Evolutionary conservation across 306 rosid genomes (phyloP).

Genomic region (Notholithocarpus densiflorus): DNA sequence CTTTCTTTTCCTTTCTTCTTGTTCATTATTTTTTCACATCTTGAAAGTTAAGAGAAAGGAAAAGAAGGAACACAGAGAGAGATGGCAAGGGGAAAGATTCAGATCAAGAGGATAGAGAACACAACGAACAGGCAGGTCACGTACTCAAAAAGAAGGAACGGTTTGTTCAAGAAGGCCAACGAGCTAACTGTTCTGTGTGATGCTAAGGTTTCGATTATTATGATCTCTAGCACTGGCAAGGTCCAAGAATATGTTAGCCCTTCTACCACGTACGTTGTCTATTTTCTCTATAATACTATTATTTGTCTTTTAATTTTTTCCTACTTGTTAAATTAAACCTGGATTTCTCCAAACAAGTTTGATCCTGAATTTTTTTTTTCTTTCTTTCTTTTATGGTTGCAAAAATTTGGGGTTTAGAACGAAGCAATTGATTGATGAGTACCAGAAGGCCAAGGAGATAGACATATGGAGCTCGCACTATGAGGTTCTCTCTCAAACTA

Average conservation of each 20-base stretch:
- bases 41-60: neutral
- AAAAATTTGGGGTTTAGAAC: conserved; percentile 34
- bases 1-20: neutral
- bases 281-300: too few species aligned
- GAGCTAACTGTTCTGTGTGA: conserved; percentile 93
- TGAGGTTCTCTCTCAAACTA: conserved; percentile 41
- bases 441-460: conserved; percentile 46
- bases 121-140: conserved; percentile 77
- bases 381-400: neutral
- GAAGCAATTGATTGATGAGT: conserved; percentile 71
- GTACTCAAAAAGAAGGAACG: conserved; percentile 78
- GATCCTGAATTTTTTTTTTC: too few species aligned
- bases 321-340: conserved; percentile 12
- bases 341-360: neutral
- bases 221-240: conserved; percentile 66
- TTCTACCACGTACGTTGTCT: conserved; percentile 46
- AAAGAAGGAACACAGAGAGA: neutral
- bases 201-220: conserved; percentile 70
- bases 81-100: conserved; percentile 95
- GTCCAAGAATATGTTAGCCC: conserved; percentile 68
- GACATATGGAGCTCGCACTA: conserved; percentile 83
- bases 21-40: neutral
- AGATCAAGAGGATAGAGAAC: conserved; percentile 92
- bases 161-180: conserved; percentile 83
- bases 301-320: neutral